Percentiles rank a stretch among this genome's conserved stretches.
These are phyloP conservation scores for Suhomyces kilbournensis DNA, from an alignment of 805 yeast species.

Conservation along the genomic window DNA sequence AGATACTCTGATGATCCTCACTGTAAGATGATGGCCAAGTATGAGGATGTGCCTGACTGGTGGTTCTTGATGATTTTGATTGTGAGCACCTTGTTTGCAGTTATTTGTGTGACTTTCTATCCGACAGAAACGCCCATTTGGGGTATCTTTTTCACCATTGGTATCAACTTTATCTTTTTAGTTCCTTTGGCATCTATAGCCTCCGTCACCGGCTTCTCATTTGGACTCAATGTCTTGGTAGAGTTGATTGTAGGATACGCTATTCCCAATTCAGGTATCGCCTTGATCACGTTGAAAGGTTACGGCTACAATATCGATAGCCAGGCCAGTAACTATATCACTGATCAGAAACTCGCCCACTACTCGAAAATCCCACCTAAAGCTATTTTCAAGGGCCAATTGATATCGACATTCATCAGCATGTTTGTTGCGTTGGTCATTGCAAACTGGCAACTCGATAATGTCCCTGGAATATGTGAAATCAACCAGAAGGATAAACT, in stretches of 20 bases:
- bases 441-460: constrained; percentile 40
- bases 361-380: constrained; percentile 25
- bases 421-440: constrained; percentile 32
- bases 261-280: constrained; percentile 57
- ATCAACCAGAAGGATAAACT: constrained; percentile 33
- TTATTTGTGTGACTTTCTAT: constrained; percentile 44
- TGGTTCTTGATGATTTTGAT: constrained; percentile 54
- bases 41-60: constrained; percentile 73
- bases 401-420: constrained; percentile 35
- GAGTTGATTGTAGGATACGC: constrained; percentile 66
- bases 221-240: constrained; percentile 60
- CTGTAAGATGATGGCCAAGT: constrained; percentile 53
- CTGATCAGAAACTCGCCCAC: constrained; percentile 27
- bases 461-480: constrained; percentile 35
- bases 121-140: constrained; percentile 60
- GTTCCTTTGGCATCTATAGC: constrained; percentile 61
- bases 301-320: constrained; percentile 56
- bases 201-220: constrained; percentile 58
- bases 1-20: constrained; percentile 48
- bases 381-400: constrained; percentile 35
- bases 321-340: constrained; percentile 56
- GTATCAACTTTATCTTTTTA: constrained; percentile 52
- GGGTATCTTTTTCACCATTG: constrained; percentile 57
- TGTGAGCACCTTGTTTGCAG: constrained; percentile 41
- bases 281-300: constrained; percentile 49